These are phyloP conservation scores for Pharus latifolius DNA, from an alignment of 176 grass and related monocot species.

Conservation along the genomic window DNA sequence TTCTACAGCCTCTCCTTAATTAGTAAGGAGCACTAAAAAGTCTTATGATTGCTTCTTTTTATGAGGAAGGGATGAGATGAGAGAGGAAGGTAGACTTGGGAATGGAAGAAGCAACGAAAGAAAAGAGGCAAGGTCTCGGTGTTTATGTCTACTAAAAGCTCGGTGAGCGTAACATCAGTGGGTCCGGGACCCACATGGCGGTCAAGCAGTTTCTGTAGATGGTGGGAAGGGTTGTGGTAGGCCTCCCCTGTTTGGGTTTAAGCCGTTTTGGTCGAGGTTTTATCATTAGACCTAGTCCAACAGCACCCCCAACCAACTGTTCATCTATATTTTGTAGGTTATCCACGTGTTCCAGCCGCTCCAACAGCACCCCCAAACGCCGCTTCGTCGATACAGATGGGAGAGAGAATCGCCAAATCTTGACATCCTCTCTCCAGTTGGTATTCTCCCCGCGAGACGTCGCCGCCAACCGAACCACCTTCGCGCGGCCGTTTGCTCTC, in stretches of 20 bases:
- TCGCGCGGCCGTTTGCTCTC: no score
- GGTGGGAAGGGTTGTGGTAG: background rate
- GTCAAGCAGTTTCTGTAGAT: background rate
- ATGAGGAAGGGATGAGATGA: background rate
- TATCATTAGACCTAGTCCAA: no score
- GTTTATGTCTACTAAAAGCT: background rate
- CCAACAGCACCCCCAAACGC: no score
- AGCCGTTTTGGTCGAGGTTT: slow-evolving; percentile 10
- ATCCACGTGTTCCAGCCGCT: no score
- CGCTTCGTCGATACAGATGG: no score
- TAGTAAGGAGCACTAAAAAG: slow-evolving; percentile 22
- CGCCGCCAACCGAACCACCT: no score
- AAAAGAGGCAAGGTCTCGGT: background rate
- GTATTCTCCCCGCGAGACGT: no score
- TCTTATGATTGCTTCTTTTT: slow-evolving; percentile 9
- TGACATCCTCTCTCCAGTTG: no score
- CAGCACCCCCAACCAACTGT: no score
- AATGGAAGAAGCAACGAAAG: background rate
- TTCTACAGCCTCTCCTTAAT: background rate
- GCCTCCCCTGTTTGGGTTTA: slow-evolving; percentile 21
- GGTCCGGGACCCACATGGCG: background rate
- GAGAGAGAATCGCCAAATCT: no score
- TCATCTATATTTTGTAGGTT: no score
- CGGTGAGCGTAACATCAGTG: background rate
- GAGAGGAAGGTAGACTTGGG: background rate